Evolutionary conservation across 345 rosid genomes (phyloP).

Genomic region (Lepidium africanum): DNA sequence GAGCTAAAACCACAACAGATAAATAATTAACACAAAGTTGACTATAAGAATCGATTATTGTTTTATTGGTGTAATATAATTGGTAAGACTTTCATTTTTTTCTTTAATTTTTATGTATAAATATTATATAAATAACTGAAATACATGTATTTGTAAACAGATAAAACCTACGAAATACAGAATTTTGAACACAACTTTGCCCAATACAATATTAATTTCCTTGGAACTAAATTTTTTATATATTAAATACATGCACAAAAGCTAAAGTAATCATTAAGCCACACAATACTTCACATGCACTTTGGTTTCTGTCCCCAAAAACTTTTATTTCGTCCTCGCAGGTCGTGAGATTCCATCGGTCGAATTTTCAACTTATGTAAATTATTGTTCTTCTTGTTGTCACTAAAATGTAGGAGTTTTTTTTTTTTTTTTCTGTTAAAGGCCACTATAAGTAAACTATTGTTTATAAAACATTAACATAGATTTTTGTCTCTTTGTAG

Average conservation of each 20-base stretch:
- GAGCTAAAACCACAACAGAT: not conserved
- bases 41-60: constrained; percentile 16
- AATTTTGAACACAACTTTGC: not conserved
- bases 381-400: not conserved
- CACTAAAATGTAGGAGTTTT: no score
- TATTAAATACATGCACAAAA: not conserved
- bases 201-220: not conserved
- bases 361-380: constrained; percentile 2
- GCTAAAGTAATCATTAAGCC: constrained; percentile 19
- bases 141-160: not conserved
- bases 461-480: not conserved
- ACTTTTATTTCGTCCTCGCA: constrained; percentile 17
- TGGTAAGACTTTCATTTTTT: constrained; percentile 20
- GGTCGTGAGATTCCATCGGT: constrained; percentile 29
- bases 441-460: no score
- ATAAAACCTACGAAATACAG: not conserved
- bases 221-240: not conserved
- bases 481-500: not conserved
- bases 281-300: constrained; percentile 28
- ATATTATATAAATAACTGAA: not conserved
- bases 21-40: constrained; percentile 14
- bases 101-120: not conserved
- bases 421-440: no score
- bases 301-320: constrained; percentile 15
- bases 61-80: constrained; percentile 13